Base-by-base conservation (phyloP, 2,329 filamentous ascomycete genomes). In the Trichoderma hamatum region DNA sequence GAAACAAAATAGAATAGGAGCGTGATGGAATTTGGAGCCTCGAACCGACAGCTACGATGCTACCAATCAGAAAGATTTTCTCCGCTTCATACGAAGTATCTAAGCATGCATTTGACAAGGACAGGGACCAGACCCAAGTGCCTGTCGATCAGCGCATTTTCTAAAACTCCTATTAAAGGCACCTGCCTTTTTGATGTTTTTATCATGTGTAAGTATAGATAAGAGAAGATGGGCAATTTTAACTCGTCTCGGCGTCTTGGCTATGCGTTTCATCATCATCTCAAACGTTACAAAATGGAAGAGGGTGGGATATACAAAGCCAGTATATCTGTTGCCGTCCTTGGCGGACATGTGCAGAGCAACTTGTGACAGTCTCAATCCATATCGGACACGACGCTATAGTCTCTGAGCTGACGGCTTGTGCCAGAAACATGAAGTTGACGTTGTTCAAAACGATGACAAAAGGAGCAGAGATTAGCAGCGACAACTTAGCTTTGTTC, bases 141-240 rank as follows among this genome's bases (percentile, higher is more conserved):
- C 46, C 60, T 63, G 46, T 63, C 60, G 30, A 52, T 63, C 60
- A 63, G n/a, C 60, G 30, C 46, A 63, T 24, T 24, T 30, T 49
- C 10, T n/a, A 21, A 5, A 21, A 11, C n/a, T 21, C 43, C 9
- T 13, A 21, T 46, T 19, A 21, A 9, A 49, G 24, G 26, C 49
- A 61, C 26, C 26, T 30, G 26, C 28, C 52, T 55, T 32, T 55
- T 28, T 32, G 9, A 11, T 32, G 19, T 28, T 19, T 10, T 32
- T 39, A 51, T 21, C 6, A n/a, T n/a, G n/a, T 43, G 24, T 14
- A 28, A 16, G 6, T 16, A 28, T 24, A 16, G 11, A 54, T 54
- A 16, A 2, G 24, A 14, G 28, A 19, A 4, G 2, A 7, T 19
- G 13, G 6, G n/a, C n/a, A n/a, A 28, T 16, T 16, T 26, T 28